Percentiles rank a stretch among this genome's conserved stretches.
These are phyloP conservation scores for Conticribra guillardii DNA, from an alignment of 108 stramenopile genomes.

Conservation along the genomic window DNA sequence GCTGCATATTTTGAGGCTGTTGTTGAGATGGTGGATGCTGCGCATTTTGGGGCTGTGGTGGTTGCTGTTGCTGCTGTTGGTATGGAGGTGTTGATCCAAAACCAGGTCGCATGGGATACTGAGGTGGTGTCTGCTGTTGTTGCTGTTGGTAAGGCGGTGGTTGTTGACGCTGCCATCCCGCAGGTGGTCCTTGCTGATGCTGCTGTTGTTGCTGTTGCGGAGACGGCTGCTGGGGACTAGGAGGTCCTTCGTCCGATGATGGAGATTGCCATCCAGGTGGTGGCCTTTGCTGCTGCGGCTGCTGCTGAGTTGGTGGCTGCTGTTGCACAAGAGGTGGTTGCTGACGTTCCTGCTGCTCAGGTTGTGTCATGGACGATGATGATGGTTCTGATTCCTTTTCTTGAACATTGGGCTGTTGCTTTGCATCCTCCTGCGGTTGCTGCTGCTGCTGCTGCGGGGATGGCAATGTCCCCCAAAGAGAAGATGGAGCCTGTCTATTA, in stretches of 20 bases:
- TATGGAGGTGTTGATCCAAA: conserved; percentile 29
- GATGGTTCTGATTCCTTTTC: too few relatives aligned
- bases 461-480: too few relatives aligned
- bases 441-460: neutral
- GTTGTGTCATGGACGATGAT: conserved; percentile 2
- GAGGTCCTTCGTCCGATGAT: neutral
- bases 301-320: neutral
- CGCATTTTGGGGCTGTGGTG: neutral
- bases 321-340: neutral
- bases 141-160: conserved; percentile 9
- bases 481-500: too few relatives aligned
- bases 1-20: neutral
- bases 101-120: conserved; percentile 28
- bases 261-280: conserved; percentile 23
- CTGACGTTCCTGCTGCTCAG: neutral
- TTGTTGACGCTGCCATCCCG: conserved; percentile 19
- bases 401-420: too few relatives aligned
- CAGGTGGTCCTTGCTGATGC: conserved; percentile 14
- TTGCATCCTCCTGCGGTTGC: too few relatives aligned
- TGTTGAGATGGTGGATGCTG: neutral
- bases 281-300: conserved; percentile 21
- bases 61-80: conserved; percentile 2
- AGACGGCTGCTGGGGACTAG: neutral
- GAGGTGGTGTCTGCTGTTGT: conserved; percentile 16
- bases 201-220: conserved; percentile 35